Base-by-base conservation (phyloP, 108 stramenopile species). In the Nannochloropsis oceanica region DNA sequence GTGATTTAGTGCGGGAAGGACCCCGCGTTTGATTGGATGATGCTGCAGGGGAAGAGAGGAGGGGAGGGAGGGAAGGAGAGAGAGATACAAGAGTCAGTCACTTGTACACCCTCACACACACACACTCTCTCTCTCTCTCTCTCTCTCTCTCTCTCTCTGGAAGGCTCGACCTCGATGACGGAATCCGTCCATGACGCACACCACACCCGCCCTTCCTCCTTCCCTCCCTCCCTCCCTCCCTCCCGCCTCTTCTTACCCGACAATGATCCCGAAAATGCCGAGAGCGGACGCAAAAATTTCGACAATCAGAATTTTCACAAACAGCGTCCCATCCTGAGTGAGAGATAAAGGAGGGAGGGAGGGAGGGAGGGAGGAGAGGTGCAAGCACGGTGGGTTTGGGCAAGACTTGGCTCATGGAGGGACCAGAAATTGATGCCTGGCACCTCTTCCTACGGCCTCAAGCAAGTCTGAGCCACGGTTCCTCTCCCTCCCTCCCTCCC, bases 241-340 rank as follows among this genome's bases (percentile, higher is more conserved):
- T n/a, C 10, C 59, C 59, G 8, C 10, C 9, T 10, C n/a, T 9
- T n/a, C 59, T 5, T 73, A 73, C 59, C 97, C 98, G 44, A 99
- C 98, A 92, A 99, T 99, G 87, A 99, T 97, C 20, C 99, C 99
- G 87, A 99, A 99, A 90, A 99, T 98, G 27, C 99, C 99, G 84
- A 99, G 91, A 13, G 99, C 99, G 2, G 94, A 95, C 13, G 98
- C 99, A 89, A 99, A 99, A 93, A 99, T 99, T 90, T 99, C 98
- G 12, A 99, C 98, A 92, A 99, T 99, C 59, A 99, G 90, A 90
- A 99, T 97, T 91, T 98, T 98, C 80, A 99, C 97, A 91, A 99
- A 99, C n/a, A 99, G 93, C 43, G 93, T 92, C 24, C 93, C 89
- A 89, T 99, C 95, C 59, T 73, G 59, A 18, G 22, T 18, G n/a